Conservation (phyloP, 1,284 basidiomycete genomes). For the Anthracocystis setariae region DNA sequence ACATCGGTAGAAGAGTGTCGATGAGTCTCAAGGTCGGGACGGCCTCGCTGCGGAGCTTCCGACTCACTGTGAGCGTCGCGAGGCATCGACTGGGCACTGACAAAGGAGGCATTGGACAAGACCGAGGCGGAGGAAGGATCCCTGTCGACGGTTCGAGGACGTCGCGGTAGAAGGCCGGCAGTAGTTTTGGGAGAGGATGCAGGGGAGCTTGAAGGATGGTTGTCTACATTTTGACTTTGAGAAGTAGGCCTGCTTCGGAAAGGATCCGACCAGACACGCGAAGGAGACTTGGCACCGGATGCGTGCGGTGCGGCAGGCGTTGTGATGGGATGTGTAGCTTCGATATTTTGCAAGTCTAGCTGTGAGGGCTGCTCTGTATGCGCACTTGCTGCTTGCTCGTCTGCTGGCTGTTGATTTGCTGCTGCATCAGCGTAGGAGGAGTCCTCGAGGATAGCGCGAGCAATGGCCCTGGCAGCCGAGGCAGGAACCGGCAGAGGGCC, state of each 20-base stretch:
- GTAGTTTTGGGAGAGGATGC: slow-evolving; percentile 15
- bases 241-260: slow-evolving; percentile 3
- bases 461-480: slow-evolving; percentile 32
- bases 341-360: slow-evolving; percentile 5
- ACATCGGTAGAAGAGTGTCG: slow-evolving; percentile 1
- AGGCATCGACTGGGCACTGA: slow-evolving; percentile 37
- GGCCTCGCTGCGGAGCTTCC: slow-evolving; percentile 19
- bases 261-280: slow-evolving; percentile 18
- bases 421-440: slow-evolving; percentile 2
- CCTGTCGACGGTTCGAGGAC: slow-evolving; percentile 19
- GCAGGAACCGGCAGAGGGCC: slow-evolving; percentile 45
- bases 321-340: slow-evolving; percentile 11
- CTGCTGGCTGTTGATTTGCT: background rate
- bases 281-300: background rate
- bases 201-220: background rate
- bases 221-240: background rate
- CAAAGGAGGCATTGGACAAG: slow-evolving; percentile 36
- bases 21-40: slow-evolving; percentile 9
- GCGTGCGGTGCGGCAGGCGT: background rate
- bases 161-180: slow-evolving; percentile 5
- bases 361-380: background rate
- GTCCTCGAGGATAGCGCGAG: slow-evolving; percentile 45
- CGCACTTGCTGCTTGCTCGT: background rate
- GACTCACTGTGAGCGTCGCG: slow-evolving; percentile 39
- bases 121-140: slow-evolving; percentile 42